A percentile compares a stretch with the other conserved stretches of the same genome.
Evolutionary conservation across 371 early-diverging fungal genomes (phyloP).

Genomic region (Mucor mucedo): DNA sequence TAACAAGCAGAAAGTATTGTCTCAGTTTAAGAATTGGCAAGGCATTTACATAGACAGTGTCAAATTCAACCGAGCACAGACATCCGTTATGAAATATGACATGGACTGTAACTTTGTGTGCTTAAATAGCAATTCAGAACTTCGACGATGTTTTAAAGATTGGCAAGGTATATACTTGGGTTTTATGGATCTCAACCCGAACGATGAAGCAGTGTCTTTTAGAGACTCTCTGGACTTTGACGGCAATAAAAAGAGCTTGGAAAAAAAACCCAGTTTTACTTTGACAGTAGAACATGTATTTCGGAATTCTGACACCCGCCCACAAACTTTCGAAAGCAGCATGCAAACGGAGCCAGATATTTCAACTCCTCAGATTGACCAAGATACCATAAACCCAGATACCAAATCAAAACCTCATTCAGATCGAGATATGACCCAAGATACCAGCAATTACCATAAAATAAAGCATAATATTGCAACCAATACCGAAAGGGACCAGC

Average conservation of each 20-base stretch:
- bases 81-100: neutral
- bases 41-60: neutral
- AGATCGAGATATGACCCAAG: too few relatives aligned
- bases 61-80: neutral
- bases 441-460: too few relatives aligned
- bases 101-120: neutral
- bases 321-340: too few relatives aligned
- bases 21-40: slow-evolving; percentile 1
- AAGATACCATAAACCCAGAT: too few relatives aligned
- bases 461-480: too few relatives aligned
- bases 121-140: neutral
- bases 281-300: too few relatives aligned
- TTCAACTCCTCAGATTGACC: too few relatives aligned
- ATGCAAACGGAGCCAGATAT: too few relatives aligned
- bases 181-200: neutral
- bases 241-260: neutral
- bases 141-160: neutral
- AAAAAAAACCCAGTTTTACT: too few relatives aligned
- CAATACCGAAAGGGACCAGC: too few relatives aligned
- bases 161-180: neutral
- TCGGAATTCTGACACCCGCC: too few relatives aligned
- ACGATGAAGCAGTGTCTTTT: neutral
- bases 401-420: too few relatives aligned
- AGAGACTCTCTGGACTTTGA: neutral
- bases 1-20: neutral